These are phyloP conservation scores for Quillaja saponaria DNA, from an alignment of 306 rosid species.

Conservation along the genomic window DNA sequence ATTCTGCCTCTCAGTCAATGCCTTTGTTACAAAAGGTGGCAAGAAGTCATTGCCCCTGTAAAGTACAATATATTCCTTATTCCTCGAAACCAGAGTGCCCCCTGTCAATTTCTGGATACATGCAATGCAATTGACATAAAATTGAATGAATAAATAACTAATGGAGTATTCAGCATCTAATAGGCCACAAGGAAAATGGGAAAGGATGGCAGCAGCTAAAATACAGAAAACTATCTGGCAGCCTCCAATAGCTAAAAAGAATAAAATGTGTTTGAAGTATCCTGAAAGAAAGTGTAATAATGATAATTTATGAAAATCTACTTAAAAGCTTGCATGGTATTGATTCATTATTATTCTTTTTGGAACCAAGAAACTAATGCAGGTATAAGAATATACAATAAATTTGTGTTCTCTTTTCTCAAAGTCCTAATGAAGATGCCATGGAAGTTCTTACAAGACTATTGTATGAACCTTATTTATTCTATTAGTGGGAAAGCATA, in stretches of 20 bases:
- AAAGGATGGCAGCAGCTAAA: too few species aligned
- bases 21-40: conserved; percentile 65
- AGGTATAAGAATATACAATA: background rate
- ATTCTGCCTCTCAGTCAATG: conserved; percentile 66
- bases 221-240: too few species aligned
- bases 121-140: conserved; percentile 37
- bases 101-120: conserved; percentile 80
- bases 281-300: conserved; percentile 16
- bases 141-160: conserved; percentile 19
- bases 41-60: conserved; percentile 89
- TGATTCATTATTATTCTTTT: background rate
- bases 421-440: too few species aligned
- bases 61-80: conserved; percentile 85
- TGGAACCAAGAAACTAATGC: background rate
- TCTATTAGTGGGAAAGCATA: conserved; percentile 12
- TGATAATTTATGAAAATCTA: conserved; percentile 7
- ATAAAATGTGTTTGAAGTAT: conserved; percentile 10
- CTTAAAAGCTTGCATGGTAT: background rate
- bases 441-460: too few species aligned
- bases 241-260: conserved; percentile 24
- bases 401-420: background rate
- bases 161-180: conserved; percentile 21
- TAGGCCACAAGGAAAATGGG: conserved; percentile 13
- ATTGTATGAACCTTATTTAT: conserved; percentile 4
- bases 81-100: conserved; percentile 86